Percentiles rank a stretch among this genome's conserved stretches.
Conservation (phyloP, 371 early-diverging fungal species). For the Mucor sp. region DNA sequence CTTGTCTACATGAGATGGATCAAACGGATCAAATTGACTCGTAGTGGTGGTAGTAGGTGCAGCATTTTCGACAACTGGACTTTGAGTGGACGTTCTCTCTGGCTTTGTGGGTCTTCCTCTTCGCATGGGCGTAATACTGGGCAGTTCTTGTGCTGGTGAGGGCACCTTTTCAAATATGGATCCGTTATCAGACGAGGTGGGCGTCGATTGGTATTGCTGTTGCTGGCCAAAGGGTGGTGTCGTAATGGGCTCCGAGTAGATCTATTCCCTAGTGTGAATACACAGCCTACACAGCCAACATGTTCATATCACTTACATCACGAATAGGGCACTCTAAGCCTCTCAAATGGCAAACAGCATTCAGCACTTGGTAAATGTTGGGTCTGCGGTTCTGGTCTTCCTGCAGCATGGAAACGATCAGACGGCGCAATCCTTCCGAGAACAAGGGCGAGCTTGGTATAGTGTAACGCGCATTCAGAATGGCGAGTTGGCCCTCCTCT, state of each 20-base stretch:
- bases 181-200: background rate
- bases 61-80: background rate
- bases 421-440: slow-evolving; percentile 58
- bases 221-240: background rate
- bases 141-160: slow-evolving; percentile 41
- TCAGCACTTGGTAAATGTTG: slow-evolving; percentile 77
- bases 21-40: slow-evolving; percentile 28
- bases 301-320: slow-evolving; percentile 38
- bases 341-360: slow-evolving; percentile 65
- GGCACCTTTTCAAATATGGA: slow-evolving; percentile 45
- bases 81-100: background rate
- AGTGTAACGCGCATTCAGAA: slow-evolving; percentile 83
- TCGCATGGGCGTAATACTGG: slow-evolving; percentile 70
- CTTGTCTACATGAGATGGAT: slow-evolving; percentile 15
- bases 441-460: slow-evolving; percentile 76
- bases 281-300: background rate
- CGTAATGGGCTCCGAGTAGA: slow-evolving; percentile 25
- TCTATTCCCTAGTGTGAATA: slow-evolving; percentile 3
- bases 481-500: slow-evolving; percentile 83
- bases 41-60: background rate
- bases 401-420: slow-evolving; percentile 76
- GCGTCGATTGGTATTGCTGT: background rate
- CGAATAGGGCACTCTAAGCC: slow-evolving; percentile 68
- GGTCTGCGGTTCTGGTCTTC: slow-evolving; percentile 75
- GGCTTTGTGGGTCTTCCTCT: slow-evolving; percentile 66